Conservation (phyloP, 1,139 yeast genomes). For the Insectozyma bohioensis region DNA sequence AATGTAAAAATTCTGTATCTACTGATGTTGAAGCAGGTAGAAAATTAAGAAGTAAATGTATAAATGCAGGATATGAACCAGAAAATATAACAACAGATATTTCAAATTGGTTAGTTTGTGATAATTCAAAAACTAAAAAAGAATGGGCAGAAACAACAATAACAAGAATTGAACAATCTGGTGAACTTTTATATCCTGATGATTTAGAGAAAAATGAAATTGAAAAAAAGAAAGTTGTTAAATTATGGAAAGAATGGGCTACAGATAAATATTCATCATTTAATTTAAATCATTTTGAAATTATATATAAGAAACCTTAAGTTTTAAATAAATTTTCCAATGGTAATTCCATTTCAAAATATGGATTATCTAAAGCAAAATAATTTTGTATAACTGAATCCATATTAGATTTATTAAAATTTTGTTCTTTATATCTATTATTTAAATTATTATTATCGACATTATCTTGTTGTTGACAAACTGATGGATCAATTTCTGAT, state of each 20-base stretch:
- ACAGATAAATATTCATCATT: constrained; percentile 16
- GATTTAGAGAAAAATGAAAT: constrained; percentile 13
- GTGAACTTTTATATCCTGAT: constrained; percentile 13
- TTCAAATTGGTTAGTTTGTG: constrained; percentile 18
- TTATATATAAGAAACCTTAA: constrained; percentile 16
- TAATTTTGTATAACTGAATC: constrained; percentile 12
- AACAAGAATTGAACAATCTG: constrained; percentile 15
- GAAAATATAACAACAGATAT: constrained; percentile 14
- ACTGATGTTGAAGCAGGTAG: constrained; percentile 20
- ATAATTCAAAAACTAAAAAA: constrained; percentile 9
- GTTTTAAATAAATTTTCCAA: constrained; percentile 9
- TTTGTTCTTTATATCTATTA: too few relatives aligned
- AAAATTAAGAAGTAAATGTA: constrained; percentile 17
- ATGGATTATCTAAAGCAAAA: constrained; percentile 15
- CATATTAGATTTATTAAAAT: too few relatives aligned
- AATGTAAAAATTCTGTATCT: constrained; percentile 12
- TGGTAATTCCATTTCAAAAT: constrained; percentile 13
- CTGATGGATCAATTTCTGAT: too few relatives aligned
- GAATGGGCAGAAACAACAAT: constrained; percentile 13
- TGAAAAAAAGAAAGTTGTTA: constrained; percentile 8
- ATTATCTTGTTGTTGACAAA: too few relatives aligned
- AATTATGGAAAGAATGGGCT: constrained; percentile 18
- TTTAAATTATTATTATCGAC: too few relatives aligned
- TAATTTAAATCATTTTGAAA: constrained; percentile 17
- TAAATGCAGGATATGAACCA: constrained; percentile 21